Percentiles rank a stretch among this genome's conserved stretches.
Evolutionary conservation across 2,329 filamentous ascomycete species (phyloP).

Genomic region (Orbilia brochopaga): DNA sequence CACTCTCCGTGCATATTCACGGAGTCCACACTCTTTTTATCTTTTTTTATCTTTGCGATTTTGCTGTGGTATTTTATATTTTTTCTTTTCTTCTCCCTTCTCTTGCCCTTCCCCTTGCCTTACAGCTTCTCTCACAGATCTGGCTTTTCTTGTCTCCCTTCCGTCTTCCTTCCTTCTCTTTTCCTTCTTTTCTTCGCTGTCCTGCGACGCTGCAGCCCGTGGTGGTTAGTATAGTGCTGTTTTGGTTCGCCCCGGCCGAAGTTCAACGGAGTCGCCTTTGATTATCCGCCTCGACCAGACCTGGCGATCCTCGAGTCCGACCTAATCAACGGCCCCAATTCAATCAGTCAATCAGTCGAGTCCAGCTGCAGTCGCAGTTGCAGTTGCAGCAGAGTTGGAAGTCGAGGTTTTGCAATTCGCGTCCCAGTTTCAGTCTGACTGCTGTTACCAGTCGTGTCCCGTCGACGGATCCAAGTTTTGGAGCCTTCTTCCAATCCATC

Average conservation of each 20-base stretch:
- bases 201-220: conserved; percentile 1
- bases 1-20: conserved; percentile 2
- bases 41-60: too few relatives aligned
- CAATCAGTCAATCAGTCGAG: neutral
- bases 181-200: conserved; percentile 3
- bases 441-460: neutral
- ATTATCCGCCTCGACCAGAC: conserved; percentile 5
- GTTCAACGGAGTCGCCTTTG: conserved; percentile 10
- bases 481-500: too few relatives aligned
- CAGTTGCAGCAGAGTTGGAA: too few relatives aligned
- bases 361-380: neutral
- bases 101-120: conserved; percentile 12
- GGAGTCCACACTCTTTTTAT: too few relatives aligned
- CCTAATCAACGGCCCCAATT: neutral
- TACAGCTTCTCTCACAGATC: conserved; percentile 10
- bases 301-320: neutral
- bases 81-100: conserved; percentile 11
- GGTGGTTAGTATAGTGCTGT: neutral
- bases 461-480: neutral
- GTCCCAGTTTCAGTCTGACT: too few relatives aligned
- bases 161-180: neutral
- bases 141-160: conserved; percentile 6
- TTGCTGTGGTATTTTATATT: too few relatives aligned
- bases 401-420: too few relatives aligned
- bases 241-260: conserved; percentile 4